A percentile compares a stretch with the other conserved stretches of the same genome.
Evolutionary conservation across 1,139 yeast species (phyloP).

Genomic region (Taphrina flavorubra): DNA sequence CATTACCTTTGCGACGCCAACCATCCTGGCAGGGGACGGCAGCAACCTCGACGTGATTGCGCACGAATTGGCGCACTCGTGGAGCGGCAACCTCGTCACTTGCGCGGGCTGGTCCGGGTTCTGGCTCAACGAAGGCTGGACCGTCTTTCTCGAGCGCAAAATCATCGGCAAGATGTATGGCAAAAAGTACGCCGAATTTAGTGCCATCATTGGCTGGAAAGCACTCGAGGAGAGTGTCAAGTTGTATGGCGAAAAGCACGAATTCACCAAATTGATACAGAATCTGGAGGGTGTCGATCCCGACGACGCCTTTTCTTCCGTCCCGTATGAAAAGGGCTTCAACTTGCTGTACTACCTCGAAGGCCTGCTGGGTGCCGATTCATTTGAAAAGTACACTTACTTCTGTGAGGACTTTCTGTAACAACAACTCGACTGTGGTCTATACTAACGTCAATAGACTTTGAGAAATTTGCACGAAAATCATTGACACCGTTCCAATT

Average conservation of each 20-base stretch:
- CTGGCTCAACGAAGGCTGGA: constrained; percentile 97
- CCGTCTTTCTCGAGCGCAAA: constrained; percentile 86
- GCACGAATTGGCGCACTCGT: constrained; percentile 90
- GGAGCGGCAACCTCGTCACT: constrained; percentile 91
- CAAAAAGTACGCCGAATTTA: constrained; percentile 74
- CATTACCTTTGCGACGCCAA: constrained; percentile 89
- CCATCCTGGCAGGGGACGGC: constrained; percentile 82
- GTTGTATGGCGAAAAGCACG: constrained; percentile 60
- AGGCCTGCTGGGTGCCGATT: constrained; percentile 61
- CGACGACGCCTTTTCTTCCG: constrained; percentile 85
- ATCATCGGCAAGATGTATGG: constrained; percentile 80
- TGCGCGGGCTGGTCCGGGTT: constrained; percentile 98
- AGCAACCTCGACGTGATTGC: constrained; percentile 86
- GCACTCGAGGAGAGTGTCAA: constrained; percentile 71
- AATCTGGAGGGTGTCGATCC: constrained; percentile 64
- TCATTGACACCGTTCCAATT: constrained; percentile 85
- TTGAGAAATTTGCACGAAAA: constrained; percentile 67
- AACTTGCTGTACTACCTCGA: constrained; percentile 78
- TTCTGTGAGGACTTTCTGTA: constrained; percentile 51
- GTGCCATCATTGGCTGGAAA: constrained; percentile 87
- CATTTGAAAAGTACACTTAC: constrained; percentile 79
- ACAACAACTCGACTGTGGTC: too few species aligned
- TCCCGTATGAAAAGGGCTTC: constrained; percentile 76
- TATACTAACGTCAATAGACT: constrained; percentile 53
- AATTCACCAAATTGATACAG: constrained; percentile 40